phyloP scores from a whole-genome alignment of 441 rosid genomes.

The Eugenia klotzschiana region DNA sequence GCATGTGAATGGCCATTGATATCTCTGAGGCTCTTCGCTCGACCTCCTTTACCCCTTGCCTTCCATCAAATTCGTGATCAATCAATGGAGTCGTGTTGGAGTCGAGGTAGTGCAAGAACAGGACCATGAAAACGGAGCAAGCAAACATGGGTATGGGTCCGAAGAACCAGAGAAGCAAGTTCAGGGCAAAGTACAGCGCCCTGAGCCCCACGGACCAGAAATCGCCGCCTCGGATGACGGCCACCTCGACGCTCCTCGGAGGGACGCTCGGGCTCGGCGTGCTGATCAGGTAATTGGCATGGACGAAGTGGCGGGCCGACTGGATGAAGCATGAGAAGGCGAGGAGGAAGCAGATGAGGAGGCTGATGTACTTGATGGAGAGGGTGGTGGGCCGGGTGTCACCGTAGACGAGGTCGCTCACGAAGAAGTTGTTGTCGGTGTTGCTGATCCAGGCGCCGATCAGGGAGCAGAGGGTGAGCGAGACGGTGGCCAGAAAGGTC shows the following conservation, averaged over 20 bases:
- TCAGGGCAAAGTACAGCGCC: constrained; percentile 7
- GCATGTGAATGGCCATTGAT: neutral
- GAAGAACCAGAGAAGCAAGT: constrained; percentile 6
- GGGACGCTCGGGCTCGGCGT: neutral
- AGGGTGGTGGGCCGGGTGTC: constrained; percentile 54
- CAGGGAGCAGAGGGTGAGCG: constrained; percentile 53
- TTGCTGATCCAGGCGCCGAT: constrained; percentile 79
- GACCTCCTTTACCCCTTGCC: neutral
- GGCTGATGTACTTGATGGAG: constrained; percentile 55
- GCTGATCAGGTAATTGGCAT: constrained; percentile 10
- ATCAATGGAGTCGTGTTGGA: neutral
- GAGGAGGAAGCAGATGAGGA: constrained; percentile 45
- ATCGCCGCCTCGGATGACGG: neutral
- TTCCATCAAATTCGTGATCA: neutral
- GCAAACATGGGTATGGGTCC: constrained; percentile 9
- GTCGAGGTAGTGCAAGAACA: constrained; percentile 1
- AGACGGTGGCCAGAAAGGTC: constrained; percentile 41
- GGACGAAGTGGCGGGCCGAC: constrained; percentile 26
- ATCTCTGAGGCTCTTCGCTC: neutral
- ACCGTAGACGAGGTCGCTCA: constrained; percentile 40
- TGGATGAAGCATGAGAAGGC: constrained; percentile 70
- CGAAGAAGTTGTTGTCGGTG: constrained; percentile 28
- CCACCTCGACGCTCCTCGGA: neutral
- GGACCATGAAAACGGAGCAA: neutral
- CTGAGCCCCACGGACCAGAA: constrained; percentile 11